Evolutionary conservation across 192 early-diverging fungal genomes (phyloP).

Genomic region (Geranomyces michiganensis): DNA sequence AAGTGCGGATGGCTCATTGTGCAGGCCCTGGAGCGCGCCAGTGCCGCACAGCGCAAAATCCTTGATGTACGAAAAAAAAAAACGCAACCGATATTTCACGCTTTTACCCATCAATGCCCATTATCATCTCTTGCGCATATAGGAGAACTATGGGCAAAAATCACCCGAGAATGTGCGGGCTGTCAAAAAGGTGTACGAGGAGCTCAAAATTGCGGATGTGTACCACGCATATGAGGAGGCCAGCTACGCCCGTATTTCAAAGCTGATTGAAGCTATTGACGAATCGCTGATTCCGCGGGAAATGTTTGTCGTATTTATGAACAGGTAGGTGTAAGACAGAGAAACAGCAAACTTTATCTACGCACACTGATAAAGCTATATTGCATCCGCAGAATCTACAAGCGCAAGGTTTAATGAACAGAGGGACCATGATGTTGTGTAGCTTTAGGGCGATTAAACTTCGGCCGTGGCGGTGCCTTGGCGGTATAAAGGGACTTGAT

Average conservation of each 20-base stretch:
- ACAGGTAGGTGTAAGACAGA: constrained; percentile 53
- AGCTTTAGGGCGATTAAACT: too few species aligned
- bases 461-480: too few species aligned
- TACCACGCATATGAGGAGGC: constrained; percentile 92
- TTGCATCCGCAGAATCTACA: constrained; percentile 31
- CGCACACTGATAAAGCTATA: not conserved
- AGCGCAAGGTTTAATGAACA: constrained; percentile 28
- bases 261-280: constrained; percentile 81
- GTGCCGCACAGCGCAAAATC: constrained; percentile 80
- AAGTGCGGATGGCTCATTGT: constrained; percentile 99
- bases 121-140: constrained; percentile 24
- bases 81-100: constrained; percentile 10
- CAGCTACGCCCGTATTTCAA: constrained; percentile 70
- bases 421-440: too few species aligned
- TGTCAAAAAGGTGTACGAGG: constrained; percentile 83
- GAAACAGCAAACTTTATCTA: not conserved
- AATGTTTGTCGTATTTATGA: constrained; percentile 90
- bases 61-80: constrained; percentile 63
- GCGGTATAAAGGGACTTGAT: too few species aligned
- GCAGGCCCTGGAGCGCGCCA: constrained; percentile 78
- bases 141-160: constrained; percentile 94
- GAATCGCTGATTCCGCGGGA: constrained; percentile 76
- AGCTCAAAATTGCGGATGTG: constrained; percentile 75
- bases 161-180: constrained; percentile 71
- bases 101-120: not conserved